phyloP scores from a whole-genome alignment of 495 filamentous ascomycete genomes.

The Parathielavia hyrcaniae region DNA sequence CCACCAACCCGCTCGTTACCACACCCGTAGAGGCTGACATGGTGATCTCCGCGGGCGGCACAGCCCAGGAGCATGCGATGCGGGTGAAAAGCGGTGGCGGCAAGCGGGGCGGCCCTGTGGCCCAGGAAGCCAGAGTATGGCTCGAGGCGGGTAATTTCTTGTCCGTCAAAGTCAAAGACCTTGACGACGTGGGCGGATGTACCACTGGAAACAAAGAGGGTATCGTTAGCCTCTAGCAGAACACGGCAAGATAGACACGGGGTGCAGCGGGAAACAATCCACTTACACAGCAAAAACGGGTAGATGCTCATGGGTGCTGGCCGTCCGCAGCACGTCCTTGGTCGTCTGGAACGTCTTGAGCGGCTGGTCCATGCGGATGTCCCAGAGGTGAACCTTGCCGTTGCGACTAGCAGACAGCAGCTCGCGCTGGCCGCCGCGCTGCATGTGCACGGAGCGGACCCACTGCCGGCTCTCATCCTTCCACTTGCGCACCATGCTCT shows the following conservation, averaged over 20 bases:
- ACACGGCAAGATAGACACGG: not conserved
- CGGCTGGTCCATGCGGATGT: slow-evolving; percentile 76
- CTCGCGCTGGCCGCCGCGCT: slow-evolving; percentile 87
- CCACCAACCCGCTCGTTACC: slow-evolving; percentile 25
- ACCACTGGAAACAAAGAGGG: slow-evolving; percentile 51
- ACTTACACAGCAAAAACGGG: slow-evolving; percentile 94
- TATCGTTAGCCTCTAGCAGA: slow-evolving; percentile 29
- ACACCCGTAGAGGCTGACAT: slow-evolving; percentile 66
- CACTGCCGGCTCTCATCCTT: slow-evolving; percentile 79
- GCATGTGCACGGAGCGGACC: slow-evolving; percentile 94
- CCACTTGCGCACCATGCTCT: slow-evolving; percentile 91
- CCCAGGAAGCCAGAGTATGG: slow-evolving; percentile 85
- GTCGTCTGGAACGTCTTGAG: slow-evolving; percentile 68
- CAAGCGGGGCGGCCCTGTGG: slow-evolving; percentile 64
- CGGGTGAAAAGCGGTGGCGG: slow-evolving; percentile 90
- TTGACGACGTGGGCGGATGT: slow-evolving; percentile 83
- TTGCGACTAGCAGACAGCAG: slow-evolving; percentile 79
- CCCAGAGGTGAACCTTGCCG: slow-evolving; percentile 93
- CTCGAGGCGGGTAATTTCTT: slow-evolving; percentile 69
- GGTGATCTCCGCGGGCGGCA: slow-evolving; percentile 63
- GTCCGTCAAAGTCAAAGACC: slow-evolving; percentile 80
- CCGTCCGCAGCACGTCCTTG: slow-evolving; percentile 69
- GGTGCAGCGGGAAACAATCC: not conserved
- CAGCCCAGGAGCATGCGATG: slow-evolving; percentile 88
- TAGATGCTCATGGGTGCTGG: slow-evolving; percentile 93